Evolutionary conservation across 1,139 yeast species (phyloP).

Genomic region (Blastobotrys illinoisensis): DNA sequence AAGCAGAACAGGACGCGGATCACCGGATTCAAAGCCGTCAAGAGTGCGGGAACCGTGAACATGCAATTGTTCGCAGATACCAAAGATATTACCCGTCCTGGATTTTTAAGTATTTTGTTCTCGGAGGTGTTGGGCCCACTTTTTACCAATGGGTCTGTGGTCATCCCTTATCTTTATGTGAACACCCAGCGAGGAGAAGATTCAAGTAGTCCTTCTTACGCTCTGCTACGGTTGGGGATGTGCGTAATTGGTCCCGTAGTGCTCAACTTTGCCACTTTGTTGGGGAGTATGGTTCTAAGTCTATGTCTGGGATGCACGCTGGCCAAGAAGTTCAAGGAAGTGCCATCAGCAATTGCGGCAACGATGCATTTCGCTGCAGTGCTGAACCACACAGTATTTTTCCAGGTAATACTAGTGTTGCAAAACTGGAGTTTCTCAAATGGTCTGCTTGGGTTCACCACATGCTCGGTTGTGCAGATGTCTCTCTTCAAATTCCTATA

Average conservation of each 20-base stretch:
- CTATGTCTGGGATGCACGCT: slow-evolving; percentile 61
- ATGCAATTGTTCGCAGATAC: background rate
- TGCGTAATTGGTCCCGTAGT: slow-evolving; percentile 51
- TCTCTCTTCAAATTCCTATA: slow-evolving; percentile 45
- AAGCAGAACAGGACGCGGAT: slow-evolving; percentile 51
- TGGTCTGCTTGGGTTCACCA: slow-evolving; percentile 52
- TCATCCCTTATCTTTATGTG: slow-evolving; percentile 60
- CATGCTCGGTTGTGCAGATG: slow-evolving; percentile 52
- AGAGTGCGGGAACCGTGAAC: background rate
- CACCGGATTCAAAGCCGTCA: slow-evolving; percentile 54
- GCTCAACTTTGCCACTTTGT: slow-evolving; percentile 41
- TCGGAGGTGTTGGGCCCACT: slow-evolving; percentile 52
- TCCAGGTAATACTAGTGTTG: slow-evolving; percentile 57
- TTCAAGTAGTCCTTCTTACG: slow-evolving; percentile 45
- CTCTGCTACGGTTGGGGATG: slow-evolving; percentile 47
- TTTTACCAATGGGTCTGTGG: slow-evolving; percentile 38
- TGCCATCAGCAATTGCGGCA: slow-evolving; percentile 91
- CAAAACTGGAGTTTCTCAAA: slow-evolving; percentile 61
- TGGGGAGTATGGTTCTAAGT: slow-evolving; percentile 47
- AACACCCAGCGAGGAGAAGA: slow-evolving; percentile 65
- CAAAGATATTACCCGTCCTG: slow-evolving; percentile 38
- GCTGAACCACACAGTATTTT: slow-evolving; percentile 45
- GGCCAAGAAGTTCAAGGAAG: slow-evolving; percentile 96
- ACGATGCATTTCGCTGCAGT: slow-evolving; percentile 83
- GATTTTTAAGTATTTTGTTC: slow-evolving; percentile 44